Evolutionary conservation across 2,329 filamentous ascomycete genomes (phyloP).

Genomic region (Pyrenophora seminiperda): DNA sequence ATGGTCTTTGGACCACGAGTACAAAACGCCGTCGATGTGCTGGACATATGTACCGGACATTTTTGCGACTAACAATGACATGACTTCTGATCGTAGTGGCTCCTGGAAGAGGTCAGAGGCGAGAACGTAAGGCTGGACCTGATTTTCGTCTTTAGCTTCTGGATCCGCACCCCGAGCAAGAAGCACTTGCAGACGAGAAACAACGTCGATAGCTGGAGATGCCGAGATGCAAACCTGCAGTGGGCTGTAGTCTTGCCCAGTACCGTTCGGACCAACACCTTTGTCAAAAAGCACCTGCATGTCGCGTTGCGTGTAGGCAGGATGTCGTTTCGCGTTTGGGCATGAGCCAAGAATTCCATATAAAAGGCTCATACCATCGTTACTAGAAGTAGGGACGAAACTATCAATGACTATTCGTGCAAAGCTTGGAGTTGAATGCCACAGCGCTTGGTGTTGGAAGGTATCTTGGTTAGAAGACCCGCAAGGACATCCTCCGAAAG

Average conservation of each 20-base stretch:
- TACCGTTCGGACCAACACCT: constrained; percentile 36
- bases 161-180: constrained; percentile 41
- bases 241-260: constrained; percentile 26
- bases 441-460: constrained; percentile 41
- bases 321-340: constrained; percentile 38
- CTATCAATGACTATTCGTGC: constrained; percentile 34
- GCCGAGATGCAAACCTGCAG: constrained; percentile 35
- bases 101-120: constrained; percentile 37
- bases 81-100: constrained; percentile 31
- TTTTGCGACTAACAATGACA: constrained; percentile 33
- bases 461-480: constrained; percentile 20
- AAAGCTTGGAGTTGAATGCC: constrained; percentile 38
- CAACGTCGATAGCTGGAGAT: constrained; percentile 36
- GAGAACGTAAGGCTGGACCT: constrained; percentile 29
- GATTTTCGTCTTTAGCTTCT: constrained; percentile 28
- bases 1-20: constrained; percentile 25
- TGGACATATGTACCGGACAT: constrained; percentile 24
- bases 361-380: constrained; percentile 29
- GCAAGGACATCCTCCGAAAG: constrained; percentile 34
- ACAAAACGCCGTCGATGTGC: constrained; percentile 14
- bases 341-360: constrained; percentile 41
- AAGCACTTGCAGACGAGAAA: constrained; percentile 30
- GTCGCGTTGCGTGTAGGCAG: constrained; percentile 38
- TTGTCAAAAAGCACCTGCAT: constrained; percentile 34
- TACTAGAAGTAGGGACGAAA: constrained; percentile 10